These are phyloP conservation scores for Penicillium nucicola DNA, from an alignment of 495 filamentous ascomycete species.

Conservation along the genomic window DNA sequence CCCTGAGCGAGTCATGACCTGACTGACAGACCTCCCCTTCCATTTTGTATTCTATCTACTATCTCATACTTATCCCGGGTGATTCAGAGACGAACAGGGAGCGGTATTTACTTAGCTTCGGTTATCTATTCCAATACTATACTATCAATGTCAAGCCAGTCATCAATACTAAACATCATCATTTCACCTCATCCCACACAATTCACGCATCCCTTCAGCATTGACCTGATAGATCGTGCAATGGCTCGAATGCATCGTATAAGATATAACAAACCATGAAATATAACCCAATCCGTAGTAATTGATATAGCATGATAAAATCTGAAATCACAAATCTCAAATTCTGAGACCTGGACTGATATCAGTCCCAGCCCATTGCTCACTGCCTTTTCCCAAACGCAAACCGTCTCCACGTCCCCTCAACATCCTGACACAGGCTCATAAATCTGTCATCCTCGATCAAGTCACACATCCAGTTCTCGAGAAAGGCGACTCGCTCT, in stretches of 20 bases:
- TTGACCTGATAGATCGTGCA: too few relatives aligned
- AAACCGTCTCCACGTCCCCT: constrained; percentile 43
- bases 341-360: too few relatives aligned
- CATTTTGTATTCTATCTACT: too few relatives aligned
- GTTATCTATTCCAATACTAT: background rate
- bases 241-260: too few relatives aligned
- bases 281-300: background rate
- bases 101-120: too few relatives aligned
- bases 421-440: constrained; percentile 41
- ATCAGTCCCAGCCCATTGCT: too few relatives aligned
- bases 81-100: too few relatives aligned
- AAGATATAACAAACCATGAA: background rate
- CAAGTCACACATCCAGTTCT: constrained; percentile 43
- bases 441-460: constrained; percentile 44
- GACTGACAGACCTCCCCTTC: too few relatives aligned
- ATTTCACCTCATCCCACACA: background rate
- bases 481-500: constrained; percentile 33
- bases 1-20: too few relatives aligned
- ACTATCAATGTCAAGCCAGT: background rate
- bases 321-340: too few relatives aligned
- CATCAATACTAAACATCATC: background rate
- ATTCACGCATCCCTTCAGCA: background rate
- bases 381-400: constrained; percentile 30
- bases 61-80: too few relatives aligned
- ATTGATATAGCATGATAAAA: background rate